Conservation (phyloP, 192 early-diverging fungal genomes). For the Coemansia sp. region DNA sequence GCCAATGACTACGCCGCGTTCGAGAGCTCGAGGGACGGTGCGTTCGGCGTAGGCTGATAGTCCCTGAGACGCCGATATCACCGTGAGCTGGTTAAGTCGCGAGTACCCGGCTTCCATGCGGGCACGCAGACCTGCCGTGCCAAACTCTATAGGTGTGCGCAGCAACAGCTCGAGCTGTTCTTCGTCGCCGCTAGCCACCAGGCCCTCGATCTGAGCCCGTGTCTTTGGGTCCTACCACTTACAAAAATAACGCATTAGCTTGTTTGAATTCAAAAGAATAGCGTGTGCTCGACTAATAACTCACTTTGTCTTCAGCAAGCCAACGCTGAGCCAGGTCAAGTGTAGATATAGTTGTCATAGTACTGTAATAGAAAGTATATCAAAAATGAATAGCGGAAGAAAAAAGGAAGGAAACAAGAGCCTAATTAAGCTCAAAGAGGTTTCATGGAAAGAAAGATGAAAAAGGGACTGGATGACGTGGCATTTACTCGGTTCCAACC, state of each 20-base stretch:
- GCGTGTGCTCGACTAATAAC: background rate
- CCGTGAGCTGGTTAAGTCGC: slow-evolving; percentile 89
- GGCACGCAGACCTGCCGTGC: slow-evolving; percentile 85
- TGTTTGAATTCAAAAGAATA: too few species aligned
- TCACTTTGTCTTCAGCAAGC: slow-evolving; percentile 40
- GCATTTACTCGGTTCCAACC: slow-evolving; percentile 55
- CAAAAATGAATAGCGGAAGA: background rate
- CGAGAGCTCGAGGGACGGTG: slow-evolving; percentile 57
- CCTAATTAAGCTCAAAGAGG: background rate
- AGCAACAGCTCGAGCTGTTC: slow-evolving; percentile 36
- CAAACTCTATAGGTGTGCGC: slow-evolving; percentile 70
- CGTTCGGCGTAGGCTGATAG: slow-evolving; percentile 68
- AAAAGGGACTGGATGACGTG: background rate
- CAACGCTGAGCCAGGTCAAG: slow-evolving; percentile 42
- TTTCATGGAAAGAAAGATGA: background rate
- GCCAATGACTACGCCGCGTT: slow-evolving; percentile 85
- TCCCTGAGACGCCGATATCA: slow-evolving; percentile 92
- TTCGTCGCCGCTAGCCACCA: slow-evolving; percentile 24
- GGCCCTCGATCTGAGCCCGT: slow-evolving; percentile 39
- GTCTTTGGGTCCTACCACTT: slow-evolving; percentile 29
- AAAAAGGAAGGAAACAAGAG: slow-evolving; percentile 6
- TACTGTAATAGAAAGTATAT: background rate
- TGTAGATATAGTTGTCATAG: background rate
- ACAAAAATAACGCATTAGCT: background rate
- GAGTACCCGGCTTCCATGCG: slow-evolving; percentile 94